A percentile compares a stretch with the other conserved stretches of the same genome.
phyloP scores from a whole-genome alignment of 2,329 filamentous ascomycete genomes.

The Fusarium tanahbumbuense region DNA sequence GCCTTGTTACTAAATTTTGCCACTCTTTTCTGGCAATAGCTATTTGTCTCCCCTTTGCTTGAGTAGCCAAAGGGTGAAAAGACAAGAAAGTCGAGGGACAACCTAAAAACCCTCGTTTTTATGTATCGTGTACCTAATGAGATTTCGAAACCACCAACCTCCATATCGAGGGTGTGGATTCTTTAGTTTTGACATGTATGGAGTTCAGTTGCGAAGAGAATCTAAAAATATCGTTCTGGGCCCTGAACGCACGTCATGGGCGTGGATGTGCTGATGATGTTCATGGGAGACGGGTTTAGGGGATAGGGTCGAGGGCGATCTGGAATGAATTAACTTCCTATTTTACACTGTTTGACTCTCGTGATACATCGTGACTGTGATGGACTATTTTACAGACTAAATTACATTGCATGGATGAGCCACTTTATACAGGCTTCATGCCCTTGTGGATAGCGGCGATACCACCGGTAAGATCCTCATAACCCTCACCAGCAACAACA shows the following conservation, averaged over 20 bases:
- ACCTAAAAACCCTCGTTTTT: slow-evolving; percentile 43
- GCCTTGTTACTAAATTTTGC: slow-evolving; percentile 31
- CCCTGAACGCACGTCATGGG: slow-evolving; percentile 38
- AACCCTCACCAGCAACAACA: slow-evolving; percentile 81
- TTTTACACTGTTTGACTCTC: slow-evolving; percentile 41
- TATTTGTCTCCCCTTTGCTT: slow-evolving; percentile 40
- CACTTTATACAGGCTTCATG: slow-evolving; percentile 75
- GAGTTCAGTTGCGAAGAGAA: slow-evolving; percentile 50
- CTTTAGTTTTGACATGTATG: slow-evolving; percentile 50
- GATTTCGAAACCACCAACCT: slow-evolving; percentile 47
- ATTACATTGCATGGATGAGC: slow-evolving; percentile 37
- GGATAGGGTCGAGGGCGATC: slow-evolving; percentile 33
- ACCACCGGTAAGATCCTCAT: slow-evolving; percentile 90
- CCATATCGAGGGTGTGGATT: slow-evolving; percentile 47
- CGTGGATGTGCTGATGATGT: slow-evolving; percentile 34
- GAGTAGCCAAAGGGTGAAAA: slow-evolving; percentile 36
- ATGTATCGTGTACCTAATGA: slow-evolving; percentile 55
- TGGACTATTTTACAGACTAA: slow-evolving; percentile 34
- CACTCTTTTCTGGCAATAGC: slow-evolving; percentile 35
- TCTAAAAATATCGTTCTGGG: slow-evolving; percentile 47
- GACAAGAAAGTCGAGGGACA: slow-evolving; percentile 42
- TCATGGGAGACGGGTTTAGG: slow-evolving; percentile 31
- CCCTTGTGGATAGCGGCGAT: slow-evolving; percentile 98
- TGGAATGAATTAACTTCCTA: slow-evolving; percentile 43
- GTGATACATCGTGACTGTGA: slow-evolving; percentile 22